Evolutionary conservation across 352 stramenopile species (phyloP), one percentile per base, ranked within the genome.

Genomic region (Phytophthora chlamydospora): DNA sequence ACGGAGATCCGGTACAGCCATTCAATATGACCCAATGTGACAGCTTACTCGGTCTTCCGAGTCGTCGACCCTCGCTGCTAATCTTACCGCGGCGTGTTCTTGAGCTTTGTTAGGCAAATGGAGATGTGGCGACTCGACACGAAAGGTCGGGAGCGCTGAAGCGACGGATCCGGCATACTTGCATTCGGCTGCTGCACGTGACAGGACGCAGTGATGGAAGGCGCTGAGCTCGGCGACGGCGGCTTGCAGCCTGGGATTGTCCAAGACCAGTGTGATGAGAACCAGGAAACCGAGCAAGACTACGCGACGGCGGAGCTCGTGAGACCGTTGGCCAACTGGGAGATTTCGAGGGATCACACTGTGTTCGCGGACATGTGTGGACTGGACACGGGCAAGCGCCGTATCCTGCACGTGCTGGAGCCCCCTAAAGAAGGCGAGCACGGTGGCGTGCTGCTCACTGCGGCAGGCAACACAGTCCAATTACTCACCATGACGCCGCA

Each of bases 391-490:
- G 61, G 66, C 21, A 93, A 93, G 59, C 84, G 78, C 5, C 72
- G 85, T 31, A 76, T 90, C 9, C 44, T 95, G 36, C 83, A 93
- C 32, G 55, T 93, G 4, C 58, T 95, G 11, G 86, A 91, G 60
- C 66, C 68, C 7, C 48, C 41, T 0, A 48, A 45, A 13, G 62
- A 63, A 5, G 62, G 62, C 6, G 46, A 59, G 19, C 80, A 93
- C 48, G 81, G 78, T 17, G 69, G 80, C 29, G 66, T 91, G 21
- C 43, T 95, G 36, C 75, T 93, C 41, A 88, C 66, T 10, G 80
- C 76, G 0, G 83, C 75, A 1, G 86, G 86, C 19, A 93, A 95
- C 60, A 91, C 82, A 4, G 73, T 90, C 1, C 83, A 93, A 51
- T 42, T 93, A 10, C 61, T 92, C 10, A 91, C 70, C 1, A 71